phyloP scores from a whole-genome alignment of 768 basidiomycete genomes.

The Suillus paluster region DNA sequence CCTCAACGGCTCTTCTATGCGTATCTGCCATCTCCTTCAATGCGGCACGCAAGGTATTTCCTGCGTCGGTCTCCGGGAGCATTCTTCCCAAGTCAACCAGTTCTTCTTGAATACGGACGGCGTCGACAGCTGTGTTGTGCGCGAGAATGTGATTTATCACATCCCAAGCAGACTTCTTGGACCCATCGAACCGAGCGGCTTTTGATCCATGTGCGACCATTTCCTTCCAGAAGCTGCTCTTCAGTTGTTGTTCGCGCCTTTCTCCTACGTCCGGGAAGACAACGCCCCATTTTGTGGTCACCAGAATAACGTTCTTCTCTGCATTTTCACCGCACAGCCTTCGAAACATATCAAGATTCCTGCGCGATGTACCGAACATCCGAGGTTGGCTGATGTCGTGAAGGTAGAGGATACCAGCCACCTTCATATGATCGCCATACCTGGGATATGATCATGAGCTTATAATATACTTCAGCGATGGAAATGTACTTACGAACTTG shows the following conservation, averaged over 20 bases:
- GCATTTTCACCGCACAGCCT: slow-evolving; percentile 28
- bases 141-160: slow-evolving; percentile 24
- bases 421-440: slow-evolving; percentile 25
- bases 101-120: too few relatives aligned
- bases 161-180: slow-evolving; percentile 30
- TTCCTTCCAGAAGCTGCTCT: slow-evolving; percentile 29
- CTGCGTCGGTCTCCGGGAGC: background rate
- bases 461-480: background rate
- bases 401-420: slow-evolving; percentile 40
- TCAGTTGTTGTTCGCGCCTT: slow-evolving; percentile 34
- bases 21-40: too few relatives aligned
- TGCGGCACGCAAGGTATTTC: too few relatives aligned
- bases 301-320: slow-evolving; percentile 34
- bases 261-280: slow-evolving; percentile 21
- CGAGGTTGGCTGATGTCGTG: slow-evolving; percentile 39
- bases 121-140: background rate
- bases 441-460: slow-evolving; percentile 16
- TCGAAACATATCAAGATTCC: slow-evolving; percentile 36
- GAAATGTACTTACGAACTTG: slow-evolving; percentile 24
- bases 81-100: too few relatives aligned
- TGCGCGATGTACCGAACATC: slow-evolving; percentile 32
- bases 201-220: slow-evolving; percentile 32
- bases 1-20: too few relatives aligned
- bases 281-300: slow-evolving; percentile 42
- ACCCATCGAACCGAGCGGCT: slow-evolving; percentile 26